Evolutionary conservation across 192 early-diverging fungal genomes (phyloP), one percentile per base, ranked within the genome.

Genomic region (Coemansia erecta): DNA sequence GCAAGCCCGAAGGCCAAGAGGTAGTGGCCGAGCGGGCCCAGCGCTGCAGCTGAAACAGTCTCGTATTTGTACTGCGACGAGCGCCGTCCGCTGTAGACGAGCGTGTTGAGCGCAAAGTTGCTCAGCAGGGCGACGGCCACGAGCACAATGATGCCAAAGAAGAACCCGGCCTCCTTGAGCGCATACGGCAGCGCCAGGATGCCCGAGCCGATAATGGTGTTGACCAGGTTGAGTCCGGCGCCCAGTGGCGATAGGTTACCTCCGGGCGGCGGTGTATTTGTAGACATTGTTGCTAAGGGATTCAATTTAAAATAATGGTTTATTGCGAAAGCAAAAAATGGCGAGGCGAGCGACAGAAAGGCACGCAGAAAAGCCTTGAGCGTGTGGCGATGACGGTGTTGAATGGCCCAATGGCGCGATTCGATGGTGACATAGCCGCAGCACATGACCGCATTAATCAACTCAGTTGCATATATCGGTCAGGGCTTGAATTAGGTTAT

Each of bases 141-240:
- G 17, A 86, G 72, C 0, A 80, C 53, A 5, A 67, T 22, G 17
- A 85, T 67, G 41, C 86, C 86, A 13, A 77, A 58, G 43, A 73
- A 77, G 56, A 89, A 87, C n/a, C 87, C 87, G 6, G 73, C 81
- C 18, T 83, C 80, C 21, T 68, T 69, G 40, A 89, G 73, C 8
- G 87, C 85, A 64, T 84, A 89, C 12, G 87, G 83, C 23, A 89
- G 63, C 5, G 84, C 87, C 11, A 89, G 74, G 22, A 89, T 82
- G 11, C 87, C 87, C 8, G 86, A 85, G 13, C 87, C 87, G 33
- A 87, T 84, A 13, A 85, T 84, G 2, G 85, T 85, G 63, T 89
- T 89, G 50, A 89, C 82, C 50, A 89, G 77, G 61, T 85, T 87
- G 54, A 85, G 75, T 17, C 85, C 71, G 8, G 72, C 72, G 17